Base-by-base conservation (phyloP, 371 early-diverging fungal species). In the Actinomucor elegans region DNA sequence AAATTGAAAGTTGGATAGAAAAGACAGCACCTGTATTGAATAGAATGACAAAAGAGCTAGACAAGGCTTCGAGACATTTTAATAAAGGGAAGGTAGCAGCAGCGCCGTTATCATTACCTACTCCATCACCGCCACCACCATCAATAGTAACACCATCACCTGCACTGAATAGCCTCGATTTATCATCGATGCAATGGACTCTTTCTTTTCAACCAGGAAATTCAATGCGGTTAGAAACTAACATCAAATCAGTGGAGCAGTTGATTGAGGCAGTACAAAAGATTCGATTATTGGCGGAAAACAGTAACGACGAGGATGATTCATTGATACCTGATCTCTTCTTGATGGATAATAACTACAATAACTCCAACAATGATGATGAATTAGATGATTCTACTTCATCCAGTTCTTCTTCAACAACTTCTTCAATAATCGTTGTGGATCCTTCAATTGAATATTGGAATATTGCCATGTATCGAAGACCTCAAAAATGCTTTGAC, bases 1-100 rank as follows among this genome's bases (percentile, higher is more conserved):
- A 77, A 45, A 77, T 77, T 34, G 74, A 77, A 29, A 61, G 72
- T 11, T 77, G 78, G 76, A 74, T 77, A 31, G 78, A 77, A 43
- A 73, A 74, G 41, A 74, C 78, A 7, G 59, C 74, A 5, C 78
- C 78, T 11, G 67, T 68, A 0, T 44, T 77, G 23, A 59, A 55
- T 15, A 53, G 72, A 18, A 73, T 77, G 78, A 77, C 74, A 3
- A 69, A 62, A 40, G 78, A 73, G 45, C 62, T 77, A 14, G 78
- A 77, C 36, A 69, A 68, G 37, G 78, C 68, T 1, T 73, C 78
- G 0, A 55, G 53, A 5, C 74, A 72, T 15, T 71, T 77, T 48
- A 56, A 66, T 10, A 64, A 69, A 48, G 51, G 59, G 5, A 61
- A 56, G 23, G 15, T 43, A 18, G 24, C 43, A 36, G 4, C 33